Conservation (phyloP, 2,329 filamentous ascomycete genomes). For the Arthroderma uncinatum region DNA sequence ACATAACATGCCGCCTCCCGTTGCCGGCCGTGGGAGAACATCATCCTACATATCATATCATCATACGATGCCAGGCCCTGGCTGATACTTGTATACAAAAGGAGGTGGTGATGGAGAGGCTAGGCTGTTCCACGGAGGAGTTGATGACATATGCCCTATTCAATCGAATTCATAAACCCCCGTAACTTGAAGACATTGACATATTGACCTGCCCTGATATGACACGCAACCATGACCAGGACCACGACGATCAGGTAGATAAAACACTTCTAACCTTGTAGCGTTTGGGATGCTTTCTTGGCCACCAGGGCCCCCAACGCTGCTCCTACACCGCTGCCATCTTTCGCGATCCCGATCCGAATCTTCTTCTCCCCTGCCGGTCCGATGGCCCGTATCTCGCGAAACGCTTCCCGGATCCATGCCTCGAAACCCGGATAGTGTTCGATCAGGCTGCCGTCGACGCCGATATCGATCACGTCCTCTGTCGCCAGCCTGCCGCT, state of each 20-base stretch:
- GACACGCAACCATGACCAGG: no score
- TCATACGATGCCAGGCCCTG: neutral
- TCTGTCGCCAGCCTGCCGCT: slow-evolving; percentile 59
- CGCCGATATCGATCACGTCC: slow-evolving; percentile 77
- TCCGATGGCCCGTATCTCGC: slow-evolving; percentile 67
- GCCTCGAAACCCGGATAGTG: slow-evolving; percentile 90
- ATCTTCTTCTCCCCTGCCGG: slow-evolving; percentile 69
- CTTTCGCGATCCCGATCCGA: slow-evolving; percentile 90
- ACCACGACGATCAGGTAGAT: neutral
- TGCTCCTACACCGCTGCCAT: slow-evolving; percentile 89
- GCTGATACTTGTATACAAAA: no score
- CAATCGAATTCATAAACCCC: no score
- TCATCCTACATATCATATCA: neutral
- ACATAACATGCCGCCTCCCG: neutral
- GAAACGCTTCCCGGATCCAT: slow-evolving; percentile 72
- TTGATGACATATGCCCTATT: no score
- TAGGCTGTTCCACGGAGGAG: no score
- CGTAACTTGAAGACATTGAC: no score
- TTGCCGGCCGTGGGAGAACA: neutral
- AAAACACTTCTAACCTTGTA: neutral
- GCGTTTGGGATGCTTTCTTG: slow-evolving; percentile 38
- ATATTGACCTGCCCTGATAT: no score
- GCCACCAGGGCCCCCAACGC: slow-evolving; percentile 89
- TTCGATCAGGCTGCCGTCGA: slow-evolving; percentile 88
- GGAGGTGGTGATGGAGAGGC: no score